Evolutionary conservation across 2,329 filamentous ascomycete species (phyloP).

Genomic region (Apiospora saccharicola): DNA sequence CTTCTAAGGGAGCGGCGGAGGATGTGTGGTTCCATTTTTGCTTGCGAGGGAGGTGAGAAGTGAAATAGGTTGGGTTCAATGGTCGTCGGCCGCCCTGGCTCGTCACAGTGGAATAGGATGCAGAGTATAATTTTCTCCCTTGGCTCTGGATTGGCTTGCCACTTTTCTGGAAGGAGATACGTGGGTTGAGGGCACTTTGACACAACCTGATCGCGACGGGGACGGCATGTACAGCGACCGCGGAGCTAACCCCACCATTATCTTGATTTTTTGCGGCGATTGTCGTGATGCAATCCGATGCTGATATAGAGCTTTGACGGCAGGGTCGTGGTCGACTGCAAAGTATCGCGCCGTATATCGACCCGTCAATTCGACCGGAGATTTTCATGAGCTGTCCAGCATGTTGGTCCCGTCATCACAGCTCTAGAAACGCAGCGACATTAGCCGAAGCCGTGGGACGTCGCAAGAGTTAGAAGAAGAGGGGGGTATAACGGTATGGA

Average conservation of each 20-base stretch:
- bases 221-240: neutral
- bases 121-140: neutral
- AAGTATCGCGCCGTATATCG: slow-evolving; percentile 64
- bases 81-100: slow-evolving; percentile 30
- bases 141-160: neutral
- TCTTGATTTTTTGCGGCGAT: slow-evolving; percentile 29
- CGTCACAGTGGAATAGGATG: slow-evolving; percentile 34
- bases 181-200: neutral
- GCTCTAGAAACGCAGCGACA: slow-evolving; percentile 31
- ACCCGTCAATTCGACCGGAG: slow-evolving; percentile 65
- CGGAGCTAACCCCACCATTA: slow-evolving; percentile 24
- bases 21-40: slow-evolving; percentile 36
- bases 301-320: slow-evolving; percentile 23
- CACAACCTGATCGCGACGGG: slow-evolving; percentile 2
- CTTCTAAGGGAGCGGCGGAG: slow-evolving; percentile 24
- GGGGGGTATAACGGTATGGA: neutral
- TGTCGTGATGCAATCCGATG: slow-evolving; percentile 28
- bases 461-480: neutral
- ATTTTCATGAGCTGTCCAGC: slow-evolving; percentile 66
- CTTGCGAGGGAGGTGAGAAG: slow-evolving; percentile 29
- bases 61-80: slow-evolving; percentile 34
- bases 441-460: slow-evolving; percentile 16
- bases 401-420: slow-evolving; percentile 45
- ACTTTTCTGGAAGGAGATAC: neutral
- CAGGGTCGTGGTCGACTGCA: slow-evolving; percentile 51